phyloP scores from a whole-genome alignment of 768 basidiomycete species.

The Suillus variegatus region DNA sequence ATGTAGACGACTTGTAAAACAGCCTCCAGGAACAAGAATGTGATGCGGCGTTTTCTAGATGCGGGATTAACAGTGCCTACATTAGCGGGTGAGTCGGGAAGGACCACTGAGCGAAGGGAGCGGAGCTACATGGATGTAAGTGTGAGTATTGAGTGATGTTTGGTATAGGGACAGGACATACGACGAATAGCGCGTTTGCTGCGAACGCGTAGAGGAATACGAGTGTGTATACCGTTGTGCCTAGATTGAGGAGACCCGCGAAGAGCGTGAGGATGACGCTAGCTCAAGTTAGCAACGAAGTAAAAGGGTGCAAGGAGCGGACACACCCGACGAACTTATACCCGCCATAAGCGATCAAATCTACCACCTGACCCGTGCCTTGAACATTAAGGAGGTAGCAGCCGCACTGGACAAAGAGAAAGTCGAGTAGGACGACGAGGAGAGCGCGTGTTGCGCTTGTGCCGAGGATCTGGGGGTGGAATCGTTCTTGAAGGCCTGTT shows the following conservation, averaged over 20 bases:
- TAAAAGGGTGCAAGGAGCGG: not conserved
- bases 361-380: conserved; percentile 68
- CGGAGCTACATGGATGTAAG: conserved; percentile 60
- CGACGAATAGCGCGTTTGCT: conserved; percentile 93
- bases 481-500: conserved; percentile 79
- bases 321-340: conserved; percentile 97
- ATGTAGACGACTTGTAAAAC: conserved; percentile 84
- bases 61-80: conserved; percentile 71
- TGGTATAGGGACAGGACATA: conserved; percentile 37
- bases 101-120: conserved; percentile 87
- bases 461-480: conserved; percentile 89
- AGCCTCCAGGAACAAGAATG: conserved; percentile 88
- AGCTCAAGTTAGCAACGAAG: not conserved
- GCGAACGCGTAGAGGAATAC: conserved; percentile 85
- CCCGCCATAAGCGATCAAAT: conserved; percentile 89
- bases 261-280: conserved; percentile 87
- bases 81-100: conserved; percentile 69
- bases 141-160: not conserved
- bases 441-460: conserved; percentile 83
- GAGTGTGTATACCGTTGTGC: conserved; percentile 61
- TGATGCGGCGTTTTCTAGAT: conserved; percentile 81
- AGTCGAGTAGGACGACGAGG: conserved; percentile 84
- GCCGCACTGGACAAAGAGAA: conserved; percentile 84
- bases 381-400: conserved; percentile 93
- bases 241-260: conserved; percentile 63